Conservation (phyloP, 768 basidiomycete species). For the Boletus fagicola region DNA sequence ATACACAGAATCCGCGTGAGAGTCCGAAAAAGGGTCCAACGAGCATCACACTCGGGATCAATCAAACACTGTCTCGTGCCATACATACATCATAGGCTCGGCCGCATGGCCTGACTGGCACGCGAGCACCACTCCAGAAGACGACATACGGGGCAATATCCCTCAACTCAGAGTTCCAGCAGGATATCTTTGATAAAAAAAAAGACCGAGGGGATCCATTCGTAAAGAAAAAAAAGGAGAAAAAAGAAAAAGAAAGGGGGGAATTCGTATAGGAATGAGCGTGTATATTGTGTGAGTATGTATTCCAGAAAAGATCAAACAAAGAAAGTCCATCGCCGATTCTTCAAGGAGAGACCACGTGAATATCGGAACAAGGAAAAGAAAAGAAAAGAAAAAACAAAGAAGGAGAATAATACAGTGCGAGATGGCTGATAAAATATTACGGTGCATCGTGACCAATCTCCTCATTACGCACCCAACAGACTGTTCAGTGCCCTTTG, state of each 20-base stretch:
- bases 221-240: background rate
- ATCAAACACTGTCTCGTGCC: background rate
- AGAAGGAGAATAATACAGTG: slow-evolving; percentile 17
- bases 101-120: no score
- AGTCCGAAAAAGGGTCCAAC: background rate
- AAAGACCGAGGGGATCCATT: slow-evolving; percentile 20
- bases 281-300: slow-evolving; percentile 28
- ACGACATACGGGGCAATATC: slow-evolving; percentile 1
- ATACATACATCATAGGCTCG: background rate
- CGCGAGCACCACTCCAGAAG: background rate
- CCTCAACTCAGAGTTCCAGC: background rate
- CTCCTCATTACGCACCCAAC: slow-evolving; percentile 39
- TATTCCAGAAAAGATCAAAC: slow-evolving; percentile 26
- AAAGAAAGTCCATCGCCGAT: slow-evolving; percentile 9
- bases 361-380: background rate
- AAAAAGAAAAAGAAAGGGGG: background rate
- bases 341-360: slow-evolving; percentile 18
- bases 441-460: slow-evolving; percentile 3
- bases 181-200: slow-evolving; percentile 1
- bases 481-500: slow-evolving; percentile 74
- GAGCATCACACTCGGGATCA: slow-evolving; percentile 1
- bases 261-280: slow-evolving; percentile 25
- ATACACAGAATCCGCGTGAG: slow-evolving; percentile 18
- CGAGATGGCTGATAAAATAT: slow-evolving; percentile 21
- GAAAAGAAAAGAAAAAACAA: background rate